Evolutionary conservation across 2,329 filamentous ascomycete genomes (phyloP).

Genomic region (Scortechinia acanthostroma): DNA sequence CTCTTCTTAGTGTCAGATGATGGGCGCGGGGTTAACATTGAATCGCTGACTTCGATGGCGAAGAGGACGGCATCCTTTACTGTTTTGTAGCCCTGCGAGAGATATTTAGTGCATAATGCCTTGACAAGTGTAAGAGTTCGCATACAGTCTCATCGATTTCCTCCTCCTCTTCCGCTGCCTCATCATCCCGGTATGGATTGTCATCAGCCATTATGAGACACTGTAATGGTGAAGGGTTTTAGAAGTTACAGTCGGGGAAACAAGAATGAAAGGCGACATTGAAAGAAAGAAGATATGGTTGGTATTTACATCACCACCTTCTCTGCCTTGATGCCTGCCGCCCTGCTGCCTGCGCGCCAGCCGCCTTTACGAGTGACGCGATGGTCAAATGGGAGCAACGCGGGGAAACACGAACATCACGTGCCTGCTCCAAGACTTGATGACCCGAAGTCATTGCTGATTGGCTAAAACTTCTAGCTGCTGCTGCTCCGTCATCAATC

Average conservation of each 20-base stretch:
- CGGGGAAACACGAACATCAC: background rate
- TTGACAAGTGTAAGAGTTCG: background rate
- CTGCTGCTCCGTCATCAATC: background rate
- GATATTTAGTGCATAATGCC: background rate
- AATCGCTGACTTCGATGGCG: conserved; percentile 82
- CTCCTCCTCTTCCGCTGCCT: conserved; percentile 63
- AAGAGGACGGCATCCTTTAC: conserved; percentile 98
- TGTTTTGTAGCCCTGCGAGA: conserved; percentile 70
- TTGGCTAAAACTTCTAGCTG: background rate
- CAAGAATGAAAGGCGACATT: too few species aligned
- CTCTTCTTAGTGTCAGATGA: conserved; percentile 65
- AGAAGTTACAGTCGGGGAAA: too few species aligned
- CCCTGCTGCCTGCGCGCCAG: background rate
- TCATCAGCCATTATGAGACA: background rate
- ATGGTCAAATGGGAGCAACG: too few species aligned
- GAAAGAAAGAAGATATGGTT: too few species aligned
- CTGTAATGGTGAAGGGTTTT: too few species aligned
- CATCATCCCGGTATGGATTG: conserved; percentile 50
- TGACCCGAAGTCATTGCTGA: background rate
- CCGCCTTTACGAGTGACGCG: background rate
- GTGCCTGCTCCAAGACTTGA: background rate
- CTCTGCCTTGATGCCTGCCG: background rate
- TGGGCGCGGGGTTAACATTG: conserved; percentile 71
- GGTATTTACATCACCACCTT: too few species aligned
- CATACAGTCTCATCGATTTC: conserved; percentile 52